Evolutionary conservation across 1,284 basidiomycete genomes (phyloP), one percentile per base, ranked within the genome.

Genomic region (Stereum hirsutum): DNA sequence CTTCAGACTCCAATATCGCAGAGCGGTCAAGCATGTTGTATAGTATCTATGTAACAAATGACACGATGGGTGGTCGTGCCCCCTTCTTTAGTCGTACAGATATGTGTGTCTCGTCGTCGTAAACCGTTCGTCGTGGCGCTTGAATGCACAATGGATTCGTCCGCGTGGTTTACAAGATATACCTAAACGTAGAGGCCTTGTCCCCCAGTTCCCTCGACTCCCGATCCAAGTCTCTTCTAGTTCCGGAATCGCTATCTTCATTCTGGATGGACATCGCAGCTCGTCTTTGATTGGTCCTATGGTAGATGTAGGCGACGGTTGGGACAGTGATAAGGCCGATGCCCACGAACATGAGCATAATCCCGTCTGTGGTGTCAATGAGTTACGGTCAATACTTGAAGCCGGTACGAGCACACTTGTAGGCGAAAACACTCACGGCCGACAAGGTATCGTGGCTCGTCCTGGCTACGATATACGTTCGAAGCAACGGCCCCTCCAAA

Each of bases 341-440:
- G 3, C 69, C 72, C 24, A 82, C 66, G 46, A 85, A 80, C 69
- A 80, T 81, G 26, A 86, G 57, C 54, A 80, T 78, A 15, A 81
- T 46, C 2, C 62, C 78, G 53, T 83, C 81, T 83, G 46, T 34
- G n/a, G n/a, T n/a, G n/a, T n/a, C n/a, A n/a, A n/a, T n/a, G n/a
- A n/a, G n/a, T n/a, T n/a, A 21, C 24, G 32, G 23, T 17, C 19
- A 11, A n/a, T 20, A 24, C 24, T 39, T 39, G 40, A 40, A 33
- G 32, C 42, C 25, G n/a, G n/a, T n/a, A n/a, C n/a, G n/a, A 38
- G n/a, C n/a, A n/a, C n/a, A n/a, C n/a, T n/a, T n/a, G n/a, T n/a
- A n/a, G n/a, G n/a, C n/a, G n/a, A n/a, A n/a, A n/a, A 12, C n/a
- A 63, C 72, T 39, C 47, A 80, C 81, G 75, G 20, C 81, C 81